Evolutionary conservation across 345 rosid species (phyloP).

Genomic region (Eutrema yunnanense): DNA sequence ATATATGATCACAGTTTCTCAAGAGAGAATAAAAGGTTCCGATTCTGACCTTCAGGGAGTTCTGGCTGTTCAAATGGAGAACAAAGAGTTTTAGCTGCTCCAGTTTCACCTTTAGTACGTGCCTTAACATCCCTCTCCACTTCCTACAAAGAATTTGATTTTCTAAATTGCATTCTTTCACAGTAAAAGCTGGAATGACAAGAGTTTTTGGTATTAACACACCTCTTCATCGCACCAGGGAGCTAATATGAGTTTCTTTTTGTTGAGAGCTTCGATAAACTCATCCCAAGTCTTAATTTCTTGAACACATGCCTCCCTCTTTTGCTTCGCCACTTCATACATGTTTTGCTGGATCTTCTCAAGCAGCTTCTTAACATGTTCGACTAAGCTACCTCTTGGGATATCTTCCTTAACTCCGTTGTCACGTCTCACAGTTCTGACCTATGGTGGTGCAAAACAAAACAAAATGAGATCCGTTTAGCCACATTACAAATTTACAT

Average conservation of each 20-base stretch:
- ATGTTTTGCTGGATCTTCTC: constrained; percentile 64
- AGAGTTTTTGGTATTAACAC: neutral
- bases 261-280: constrained; percentile 60
- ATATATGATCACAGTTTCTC: neutral
- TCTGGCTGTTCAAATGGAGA: constrained; percentile 95
- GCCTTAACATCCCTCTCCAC: constrained; percentile 91
- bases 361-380: constrained; percentile 49
- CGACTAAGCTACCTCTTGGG: constrained; percentile 50
- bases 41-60: constrained; percentile 34
- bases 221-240: constrained; percentile 99
- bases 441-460: constrained; percentile 38
- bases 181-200: neutral
- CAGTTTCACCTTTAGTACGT: constrained; percentile 84
- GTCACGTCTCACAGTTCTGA: constrained; percentile 84
- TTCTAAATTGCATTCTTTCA: neutral
- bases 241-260: constrained; percentile 85
- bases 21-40: neutral
- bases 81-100: constrained; percentile 92
- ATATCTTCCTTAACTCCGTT: constrained; percentile 62
- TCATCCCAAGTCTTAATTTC: constrained; percentile 77
- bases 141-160: constrained; percentile 38
- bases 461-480: neutral
- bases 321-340: constrained; percentile 59
- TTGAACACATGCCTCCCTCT: constrained; percentile 69
- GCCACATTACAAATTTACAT: neutral